Base-by-base conservation (phyloP, 2,329 filamentous ascomycete genomes). In the Paraconiothyrium brasiliense region DNA sequence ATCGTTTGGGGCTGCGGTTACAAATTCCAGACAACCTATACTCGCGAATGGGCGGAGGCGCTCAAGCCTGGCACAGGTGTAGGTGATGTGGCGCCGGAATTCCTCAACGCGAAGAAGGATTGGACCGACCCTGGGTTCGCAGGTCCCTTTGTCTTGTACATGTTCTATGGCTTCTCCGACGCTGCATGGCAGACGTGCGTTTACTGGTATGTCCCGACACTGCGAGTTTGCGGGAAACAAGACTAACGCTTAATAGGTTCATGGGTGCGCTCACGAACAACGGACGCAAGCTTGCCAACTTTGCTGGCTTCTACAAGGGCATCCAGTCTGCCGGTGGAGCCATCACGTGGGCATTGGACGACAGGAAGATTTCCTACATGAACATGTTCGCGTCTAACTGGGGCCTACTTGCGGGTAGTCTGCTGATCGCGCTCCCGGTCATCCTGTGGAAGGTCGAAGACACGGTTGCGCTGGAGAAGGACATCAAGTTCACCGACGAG, bases 221-320 rank as follows among this genome's bases (percentile, higher is more conserved):
- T n/a, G 13, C 20, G 22, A 7, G 16, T 5, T 2, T 16, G 4
- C n/a, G 27, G 2, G 24, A 49, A 48, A 11, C 3, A 13, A 61
- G 56, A 47, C 62, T 67, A 57, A 70, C 56, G 41, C 34, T 22
- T 3, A 13, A 66, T 62, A 91, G 89, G 90, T 94, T 91, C 83
- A 97, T 98, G 91, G 94, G 94, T 54, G 88, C 94, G 8, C 85
- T 97, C 47, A 94, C 92, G 75, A 98, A 98, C 86, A 97, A 94
- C 66, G 89, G 92, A 63, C 92, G 94, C 78, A 94, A 93, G 79
- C 87, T 94, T 32, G 94, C 94, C 81, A 97, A 97, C 83, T 91
- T 94, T 73, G 91, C 93, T 46, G 94, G 92, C 65, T 94, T 92
- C 83, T 95, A 95, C 86, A 95, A 95, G 82, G 90, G 90, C 54